Evolutionary conservation across 305 asterid genomes (phyloP).

Genomic region (Fraxinus greggii): DNA sequence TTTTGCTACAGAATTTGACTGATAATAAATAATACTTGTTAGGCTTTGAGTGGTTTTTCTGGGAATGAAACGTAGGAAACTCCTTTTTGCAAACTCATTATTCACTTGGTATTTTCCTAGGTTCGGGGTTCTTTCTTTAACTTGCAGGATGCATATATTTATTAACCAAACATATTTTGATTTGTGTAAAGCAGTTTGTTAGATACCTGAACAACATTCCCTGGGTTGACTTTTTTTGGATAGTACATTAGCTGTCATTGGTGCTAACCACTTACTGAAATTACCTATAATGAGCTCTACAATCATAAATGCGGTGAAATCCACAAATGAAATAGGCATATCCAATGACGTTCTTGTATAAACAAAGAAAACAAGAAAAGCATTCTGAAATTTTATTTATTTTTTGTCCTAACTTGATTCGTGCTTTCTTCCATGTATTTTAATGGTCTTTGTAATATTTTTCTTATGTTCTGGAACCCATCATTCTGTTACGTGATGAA

Average conservation of each 20-base stretch:
- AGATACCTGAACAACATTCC: constrained; percentile 3
- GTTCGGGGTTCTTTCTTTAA: constrained; percentile 3
- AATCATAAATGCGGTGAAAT: neutral
- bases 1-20: neutral
- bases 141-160: constrained; percentile 20
- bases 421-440: constrained; percentile 8
- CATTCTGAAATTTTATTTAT: neutral
- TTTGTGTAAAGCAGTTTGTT: neutral
- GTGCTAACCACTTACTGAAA: neutral
- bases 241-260: neutral
- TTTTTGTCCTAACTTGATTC: neutral
- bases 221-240: neutral
- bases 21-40: neutral
- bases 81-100: constrained; percentile 9
- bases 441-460: constrained; percentile 4
- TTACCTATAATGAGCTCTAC: neutral
- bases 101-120: constrained; percentile 1
- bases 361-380: neutral
- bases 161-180: constrained; percentile 10
- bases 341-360: neutral
- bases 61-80: constrained; percentile 14
- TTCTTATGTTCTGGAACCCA: neutral
- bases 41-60: constrained; percentile 16
- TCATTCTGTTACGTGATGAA: constrained; percentile 11
- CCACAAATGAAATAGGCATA: neutral